Evolutionary conservation across 2,329 filamentous ascomycete species (phyloP).

Genomic region (Dactylellina haptotyla): DNA sequence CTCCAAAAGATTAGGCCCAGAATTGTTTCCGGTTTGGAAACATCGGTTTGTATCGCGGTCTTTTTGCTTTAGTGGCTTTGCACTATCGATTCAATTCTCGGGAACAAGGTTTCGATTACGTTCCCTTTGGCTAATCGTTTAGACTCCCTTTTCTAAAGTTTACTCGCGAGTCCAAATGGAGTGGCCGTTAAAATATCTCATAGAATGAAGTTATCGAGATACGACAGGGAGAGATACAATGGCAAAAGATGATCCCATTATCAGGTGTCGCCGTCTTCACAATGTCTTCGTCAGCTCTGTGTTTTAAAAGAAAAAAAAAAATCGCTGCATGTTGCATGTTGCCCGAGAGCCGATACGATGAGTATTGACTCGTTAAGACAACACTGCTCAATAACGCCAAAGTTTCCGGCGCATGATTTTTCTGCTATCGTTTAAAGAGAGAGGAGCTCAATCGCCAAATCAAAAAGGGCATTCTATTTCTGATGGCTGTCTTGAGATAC

Average conservation of each 20-base stretch:
- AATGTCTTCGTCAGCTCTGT: constrained; percentile 12
- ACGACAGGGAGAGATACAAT: constrained; percentile 2
- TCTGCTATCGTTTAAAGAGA: constrained; percentile 42
- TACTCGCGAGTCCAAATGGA: constrained; percentile 2
- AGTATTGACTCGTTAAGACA: constrained; percentile 43
- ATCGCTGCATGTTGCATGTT: constrained; percentile 15
- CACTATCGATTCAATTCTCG: constrained; percentile 50
- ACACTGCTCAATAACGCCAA: constrained; percentile 45
- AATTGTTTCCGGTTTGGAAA: constrained; percentile 44
- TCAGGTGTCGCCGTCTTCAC: constrained; percentile 43
- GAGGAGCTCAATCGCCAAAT: constrained; percentile 48
- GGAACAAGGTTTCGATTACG: constrained; percentile 51
- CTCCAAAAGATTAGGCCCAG: constrained; percentile 31
- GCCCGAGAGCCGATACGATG: constrained; percentile 36
- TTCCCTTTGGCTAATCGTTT: constrained; percentile 43
- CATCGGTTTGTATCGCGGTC: constrained; percentile 44
- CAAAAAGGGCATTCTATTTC: constrained; percentile 39
- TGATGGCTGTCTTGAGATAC: constrained; percentile 53
- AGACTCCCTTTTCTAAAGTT: background rate
- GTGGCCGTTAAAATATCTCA: constrained; percentile 1
- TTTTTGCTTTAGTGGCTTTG: constrained; percentile 32
- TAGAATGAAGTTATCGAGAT: too few relatives aligned
- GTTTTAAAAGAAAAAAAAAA: constrained; percentile 14
- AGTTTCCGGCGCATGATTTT: constrained; percentile 55
- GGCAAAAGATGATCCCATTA: constrained; percentile 31